phyloP scores from a whole-genome alignment of 2,329 filamentous ascomycete genomes.

The Helotiales sp. region DNA sequence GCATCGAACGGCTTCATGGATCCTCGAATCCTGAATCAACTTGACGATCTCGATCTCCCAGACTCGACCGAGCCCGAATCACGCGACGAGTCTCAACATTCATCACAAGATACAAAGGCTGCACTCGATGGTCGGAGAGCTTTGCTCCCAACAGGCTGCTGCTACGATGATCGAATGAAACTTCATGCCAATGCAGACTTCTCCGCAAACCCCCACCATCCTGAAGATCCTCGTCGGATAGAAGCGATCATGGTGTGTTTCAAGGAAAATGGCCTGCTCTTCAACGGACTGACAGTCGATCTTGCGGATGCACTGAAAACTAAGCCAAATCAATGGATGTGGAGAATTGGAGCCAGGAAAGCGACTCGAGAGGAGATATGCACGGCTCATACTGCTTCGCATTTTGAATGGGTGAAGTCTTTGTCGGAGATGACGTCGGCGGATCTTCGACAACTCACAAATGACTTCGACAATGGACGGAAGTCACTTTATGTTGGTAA shows the following conservation, averaged over 20 bases:
- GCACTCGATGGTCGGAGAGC: slow-evolving; percentile 23
- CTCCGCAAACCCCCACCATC: slow-evolving; percentile 78
- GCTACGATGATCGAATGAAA: slow-evolving; percentile 95
- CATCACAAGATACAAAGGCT: slow-evolving; percentile 14
- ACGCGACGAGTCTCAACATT: slow-evolving; percentile 24
- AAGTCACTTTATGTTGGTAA: slow-evolving; percentile 85
- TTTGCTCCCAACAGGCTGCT: slow-evolving; percentile 71
- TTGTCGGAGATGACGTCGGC: slow-evolving; percentile 60
- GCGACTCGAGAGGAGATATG: slow-evolving; percentile 82
- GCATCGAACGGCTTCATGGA: slow-evolving; percentile 36
- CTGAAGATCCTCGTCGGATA: slow-evolving; percentile 91
- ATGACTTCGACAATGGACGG: slow-evolving; percentile 63
- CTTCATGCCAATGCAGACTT: slow-evolving; percentile 88
- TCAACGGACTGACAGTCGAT: slow-evolving; percentile 60
- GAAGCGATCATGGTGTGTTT: slow-evolving; percentile 92
- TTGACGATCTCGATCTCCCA: slow-evolving; percentile 19
- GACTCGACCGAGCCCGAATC: slow-evolving; percentile 24
- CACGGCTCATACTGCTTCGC: slow-evolving; percentile 75
- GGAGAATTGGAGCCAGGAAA: slow-evolving; percentile 77
- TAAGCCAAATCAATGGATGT: slow-evolving; percentile 67
- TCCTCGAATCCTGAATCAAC: slow-evolving; percentile 31
- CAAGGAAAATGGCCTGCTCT: slow-evolving; percentile 79
- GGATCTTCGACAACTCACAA: slow-evolving; percentile 71
- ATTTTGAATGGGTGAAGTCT: slow-evolving; percentile 77
- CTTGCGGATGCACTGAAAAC: slow-evolving; percentile 56